Base-by-base conservation (phyloP, 352 stramenopile species). In the Lagenidium sp. region DNA sequence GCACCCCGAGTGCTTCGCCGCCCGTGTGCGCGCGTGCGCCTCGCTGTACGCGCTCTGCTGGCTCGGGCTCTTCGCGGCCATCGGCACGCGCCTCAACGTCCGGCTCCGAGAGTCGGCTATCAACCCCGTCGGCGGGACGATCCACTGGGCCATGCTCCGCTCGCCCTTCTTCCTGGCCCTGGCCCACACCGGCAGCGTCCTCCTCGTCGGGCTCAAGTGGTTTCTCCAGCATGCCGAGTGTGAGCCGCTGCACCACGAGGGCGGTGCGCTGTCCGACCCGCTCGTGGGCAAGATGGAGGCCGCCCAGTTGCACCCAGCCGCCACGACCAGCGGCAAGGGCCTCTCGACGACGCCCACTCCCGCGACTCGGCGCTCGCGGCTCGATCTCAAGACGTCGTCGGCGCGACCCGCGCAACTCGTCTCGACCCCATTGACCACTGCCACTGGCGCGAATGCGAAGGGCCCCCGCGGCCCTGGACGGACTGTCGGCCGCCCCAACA, bases 41-140 rank as follows among this genome's bases (percentile, higher is more conserved):
- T 82, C 76, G 22, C 50, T 89, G 12, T 87, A 86, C 41, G 28
- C 36, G 6, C 44, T 56, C 12, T 75, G 64, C 22, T 71, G 72
- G 25, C 21, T 70, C 11, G 40, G 48, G 22, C 63, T 89, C n/a
- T 75, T 58, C 21, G 51, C 83, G 12, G 65, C 60, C 8, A 73
- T 85, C 16, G 76, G 79, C 23, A 66, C 66, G 36, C 73, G 78
- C 11, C 53, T 91, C 25, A 91, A 91, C 41, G 78, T 75, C 13
- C 62, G 78, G 12, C 50, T 91, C 2, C 66, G 71, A 0, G 66
- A 76, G 11, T 88, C 75, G 0, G 78, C 78, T 24, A 88, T 91
- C 47, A 79, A 88, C 36, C 79, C 76, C 2, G 65, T 85, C 1
- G 76, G 76, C 12, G 76, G 79, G 6, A 89, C 79, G 6, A 41